Evolutionary conservation across 495 filamentous ascomycete genomes (phyloP).

Genomic region (Hypoxylon fuscum): DNA sequence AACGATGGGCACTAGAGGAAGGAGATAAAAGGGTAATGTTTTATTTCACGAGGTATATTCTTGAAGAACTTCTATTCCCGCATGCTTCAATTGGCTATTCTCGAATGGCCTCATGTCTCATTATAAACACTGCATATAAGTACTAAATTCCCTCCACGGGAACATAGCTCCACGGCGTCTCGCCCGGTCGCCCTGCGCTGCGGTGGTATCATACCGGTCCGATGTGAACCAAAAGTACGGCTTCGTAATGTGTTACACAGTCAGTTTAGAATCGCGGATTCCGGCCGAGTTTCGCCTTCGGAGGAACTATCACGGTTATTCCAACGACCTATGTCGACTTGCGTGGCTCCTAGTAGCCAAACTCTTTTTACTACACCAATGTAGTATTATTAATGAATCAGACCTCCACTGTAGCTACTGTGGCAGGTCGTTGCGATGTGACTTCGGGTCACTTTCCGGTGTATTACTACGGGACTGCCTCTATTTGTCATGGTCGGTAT

Average conservation of each 20-base stretch:
- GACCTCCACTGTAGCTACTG: constrained; percentile 25
- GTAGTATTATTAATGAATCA: constrained; percentile 25
- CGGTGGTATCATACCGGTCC: constrained; percentile 37
- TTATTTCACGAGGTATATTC: constrained; percentile 7
- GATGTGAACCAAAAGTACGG: constrained; percentile 29
- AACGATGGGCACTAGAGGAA: constrained; percentile 1
- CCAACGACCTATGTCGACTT: constrained; percentile 13
- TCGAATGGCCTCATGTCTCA: constrained; percentile 22
- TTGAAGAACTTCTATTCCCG: constrained; percentile 5
- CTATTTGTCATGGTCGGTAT: constrained; percentile 38
- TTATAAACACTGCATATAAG: constrained; percentile 18
- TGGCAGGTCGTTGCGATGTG: constrained; percentile 37
- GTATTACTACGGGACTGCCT: constrained; percentile 35
- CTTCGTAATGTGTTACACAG: constrained; percentile 31
- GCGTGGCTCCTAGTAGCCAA: constrained; percentile 13
- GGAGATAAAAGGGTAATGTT: constrained; percentile 14
- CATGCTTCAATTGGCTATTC: constrained; percentile 21
- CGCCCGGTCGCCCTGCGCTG: constrained; percentile 17
- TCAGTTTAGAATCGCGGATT: constrained; percentile 6
- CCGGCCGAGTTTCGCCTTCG: constrained; percentile 28
- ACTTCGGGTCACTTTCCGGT: constrained; percentile 32
- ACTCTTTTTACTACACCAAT: constrained; percentile 19
- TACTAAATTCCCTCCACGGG: constrained; percentile 5
- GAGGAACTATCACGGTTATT: constrained; percentile 17
- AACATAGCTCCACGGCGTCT: constrained; percentile 24